Conservation (phyloP, 1,284 basidiomycete genomes). For the Ganoderma meredithae region DNA sequence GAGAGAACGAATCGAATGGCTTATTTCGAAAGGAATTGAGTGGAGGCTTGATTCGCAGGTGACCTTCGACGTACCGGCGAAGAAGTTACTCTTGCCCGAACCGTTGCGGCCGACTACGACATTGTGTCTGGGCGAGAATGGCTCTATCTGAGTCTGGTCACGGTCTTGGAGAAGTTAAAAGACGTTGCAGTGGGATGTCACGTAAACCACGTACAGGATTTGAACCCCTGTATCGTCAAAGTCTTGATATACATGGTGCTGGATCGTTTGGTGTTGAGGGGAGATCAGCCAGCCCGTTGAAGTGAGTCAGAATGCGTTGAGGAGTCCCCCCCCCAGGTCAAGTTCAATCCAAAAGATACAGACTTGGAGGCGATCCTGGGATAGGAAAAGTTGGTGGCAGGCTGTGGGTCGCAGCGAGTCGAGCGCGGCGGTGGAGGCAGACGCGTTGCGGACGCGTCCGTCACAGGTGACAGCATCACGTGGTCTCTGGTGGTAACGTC, state of each 20-base stretch:
- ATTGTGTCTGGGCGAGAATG: constrained; percentile 87
- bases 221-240: constrained; percentile 95
- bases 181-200: constrained; percentile 1
- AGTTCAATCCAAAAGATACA: neutral
- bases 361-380: neutral
- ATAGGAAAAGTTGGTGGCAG: neutral
- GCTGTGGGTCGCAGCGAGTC: neutral
- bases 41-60: neutral
- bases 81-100: constrained; percentile 97
- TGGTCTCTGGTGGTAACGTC: no score
- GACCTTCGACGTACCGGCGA: constrained; percentile 68
- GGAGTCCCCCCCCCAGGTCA: no score
- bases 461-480: neutral
- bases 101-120: constrained; percentile 96
- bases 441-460: neutral
- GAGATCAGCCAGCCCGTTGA: neutral
- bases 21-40: constrained; percentile 37
- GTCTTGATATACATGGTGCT: constrained; percentile 85
- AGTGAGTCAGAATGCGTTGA: neutral
- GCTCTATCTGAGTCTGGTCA: constrained; percentile 85
- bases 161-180: constrained; percentile 55
- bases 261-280: neutral
- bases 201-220: constrained; percentile 76
- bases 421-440: neutral
- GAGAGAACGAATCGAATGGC: constrained; percentile 98